Percentiles rank a stretch among this genome's conserved stretches.
These are phyloP conservation scores for Magnolia sinica DNA, from an alignment of 164 flowering plant species.

Conservation along the genomic window DNA sequence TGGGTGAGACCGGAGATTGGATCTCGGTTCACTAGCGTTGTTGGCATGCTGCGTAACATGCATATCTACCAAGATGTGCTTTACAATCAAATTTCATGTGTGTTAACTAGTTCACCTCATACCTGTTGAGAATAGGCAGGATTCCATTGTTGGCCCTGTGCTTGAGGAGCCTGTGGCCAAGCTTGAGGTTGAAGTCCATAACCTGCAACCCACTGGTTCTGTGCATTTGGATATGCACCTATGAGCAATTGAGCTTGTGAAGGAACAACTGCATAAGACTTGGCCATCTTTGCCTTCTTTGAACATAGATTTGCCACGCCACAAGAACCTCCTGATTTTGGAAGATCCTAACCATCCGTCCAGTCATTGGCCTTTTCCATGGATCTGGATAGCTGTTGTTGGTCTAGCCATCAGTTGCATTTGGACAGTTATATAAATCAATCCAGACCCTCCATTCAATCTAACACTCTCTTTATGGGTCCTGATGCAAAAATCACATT, in stretches of 20 bases:
- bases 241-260: conserved; percentile 53
- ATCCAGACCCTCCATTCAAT: no score
- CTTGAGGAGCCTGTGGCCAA: conserved; percentile 68
- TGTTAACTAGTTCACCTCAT: neutral
- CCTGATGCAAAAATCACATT: no score
- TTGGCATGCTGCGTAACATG: no score
- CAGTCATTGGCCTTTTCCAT: no score
- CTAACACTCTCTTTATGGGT: no score
- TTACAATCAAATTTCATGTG: neutral
- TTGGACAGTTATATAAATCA: no score
- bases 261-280: conserved; percentile 41
- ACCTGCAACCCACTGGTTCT: conserved; percentile 72
- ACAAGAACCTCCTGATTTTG: no score
- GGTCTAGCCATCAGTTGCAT: no score
- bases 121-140: conserved; percentile 84
- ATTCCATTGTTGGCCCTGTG: conserved; percentile 74
- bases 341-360: no score
- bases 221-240: conserved; percentile 69
- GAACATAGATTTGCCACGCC: conserved; percentile 20
- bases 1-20: no score
- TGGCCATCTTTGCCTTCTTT: conserved; percentile 67
- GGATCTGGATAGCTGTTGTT: no score
- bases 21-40: no score
- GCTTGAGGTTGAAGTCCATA: conserved; percentile 79
- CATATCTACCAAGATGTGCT: neutral